These are phyloP conservation scores for Ochromonas danica DNA, from an alignment of 108 stramenopile genomes.

Conservation along the genomic window DNA sequence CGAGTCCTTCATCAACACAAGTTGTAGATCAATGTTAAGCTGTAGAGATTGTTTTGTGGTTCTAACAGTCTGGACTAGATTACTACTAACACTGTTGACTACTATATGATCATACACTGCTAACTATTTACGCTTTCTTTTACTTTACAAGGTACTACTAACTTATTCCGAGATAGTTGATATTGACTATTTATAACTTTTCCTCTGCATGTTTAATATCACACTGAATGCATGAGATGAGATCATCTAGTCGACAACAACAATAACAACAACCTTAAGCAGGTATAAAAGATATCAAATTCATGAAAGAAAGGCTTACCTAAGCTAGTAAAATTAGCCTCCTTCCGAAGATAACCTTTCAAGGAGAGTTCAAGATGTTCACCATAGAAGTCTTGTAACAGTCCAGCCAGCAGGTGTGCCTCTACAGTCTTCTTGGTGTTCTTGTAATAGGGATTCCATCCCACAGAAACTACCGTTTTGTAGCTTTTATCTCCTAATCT, in stretches of 20 bases:
- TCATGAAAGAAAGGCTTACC: constrained; percentile 9
- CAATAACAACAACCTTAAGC: neutral
- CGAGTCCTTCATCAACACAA: too few relatives aligned
- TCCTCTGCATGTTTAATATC: neutral
- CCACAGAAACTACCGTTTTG: constrained; percentile 56
- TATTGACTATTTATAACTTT: neutral
- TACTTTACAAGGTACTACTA: too few relatives aligned
- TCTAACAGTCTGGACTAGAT: too few relatives aligned
- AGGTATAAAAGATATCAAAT: neutral
- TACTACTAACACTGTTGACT: too few relatives aligned
- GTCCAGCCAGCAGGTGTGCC: constrained; percentile 54
- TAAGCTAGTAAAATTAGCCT: constrained; percentile 55
- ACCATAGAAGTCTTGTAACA: constrained; percentile 62
- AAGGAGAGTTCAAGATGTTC: constrained; percentile 46
- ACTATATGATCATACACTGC: too few relatives aligned
- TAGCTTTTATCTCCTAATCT: constrained; percentile 39
- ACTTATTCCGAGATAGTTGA: too few relatives aligned
- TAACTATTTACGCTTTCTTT: too few relatives aligned
- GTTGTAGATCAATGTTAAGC: too few relatives aligned
- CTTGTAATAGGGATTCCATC: constrained; percentile 62
- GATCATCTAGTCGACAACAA: constrained; percentile 18
- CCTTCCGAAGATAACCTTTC: constrained; percentile 57
- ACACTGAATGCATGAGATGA: constrained; percentile 23
- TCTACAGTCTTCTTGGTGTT: constrained; percentile 50
- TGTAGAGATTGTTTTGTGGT: too few relatives aligned